Conservation (phyloP, 805 yeast genomes). For the Candida tammaniensis region DNA sequence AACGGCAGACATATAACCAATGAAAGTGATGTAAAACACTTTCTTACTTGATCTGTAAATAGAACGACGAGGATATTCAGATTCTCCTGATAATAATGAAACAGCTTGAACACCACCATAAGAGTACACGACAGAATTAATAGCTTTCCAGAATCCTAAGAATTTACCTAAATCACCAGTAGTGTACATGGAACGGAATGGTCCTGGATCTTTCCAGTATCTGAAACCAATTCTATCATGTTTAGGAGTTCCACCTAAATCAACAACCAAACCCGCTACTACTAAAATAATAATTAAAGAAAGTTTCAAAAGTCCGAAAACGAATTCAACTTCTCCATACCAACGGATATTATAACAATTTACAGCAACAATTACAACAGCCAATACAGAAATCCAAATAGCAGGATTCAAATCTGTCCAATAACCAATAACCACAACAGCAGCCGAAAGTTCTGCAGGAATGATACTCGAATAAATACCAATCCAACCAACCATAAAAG, state of each 20-base stretch:
- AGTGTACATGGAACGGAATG: constrained; percentile 32
- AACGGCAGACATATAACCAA: constrained; percentile 27
- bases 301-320: constrained; percentile 24
- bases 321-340: constrained; percentile 30
- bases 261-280: constrained; percentile 19
- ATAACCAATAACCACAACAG: constrained; percentile 44
- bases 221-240: constrained; percentile 23
- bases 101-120: constrained; percentile 31
- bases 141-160: constrained; percentile 26
- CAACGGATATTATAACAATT: constrained; percentile 38
- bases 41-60: constrained; percentile 28
- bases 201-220: constrained; percentile 43
- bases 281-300: constrained; percentile 20
- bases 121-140: constrained; percentile 39
- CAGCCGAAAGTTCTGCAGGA: constrained; percentile 46
- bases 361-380: constrained; percentile 29
- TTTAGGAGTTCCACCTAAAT: constrained; percentile 22
- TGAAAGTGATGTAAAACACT: constrained; percentile 27
- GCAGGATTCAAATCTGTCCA: constrained; percentile 47
- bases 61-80: constrained; percentile 29
- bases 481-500: constrained; percentile 47
- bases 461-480: constrained; percentile 30
- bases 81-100: constrained; percentile 28
- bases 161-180: constrained; percentile 38
- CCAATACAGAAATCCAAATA: constrained; percentile 44